phyloP scores from a whole-genome alignment of 441 rosid species.

The Arabidopsis lyrata region DNA sequence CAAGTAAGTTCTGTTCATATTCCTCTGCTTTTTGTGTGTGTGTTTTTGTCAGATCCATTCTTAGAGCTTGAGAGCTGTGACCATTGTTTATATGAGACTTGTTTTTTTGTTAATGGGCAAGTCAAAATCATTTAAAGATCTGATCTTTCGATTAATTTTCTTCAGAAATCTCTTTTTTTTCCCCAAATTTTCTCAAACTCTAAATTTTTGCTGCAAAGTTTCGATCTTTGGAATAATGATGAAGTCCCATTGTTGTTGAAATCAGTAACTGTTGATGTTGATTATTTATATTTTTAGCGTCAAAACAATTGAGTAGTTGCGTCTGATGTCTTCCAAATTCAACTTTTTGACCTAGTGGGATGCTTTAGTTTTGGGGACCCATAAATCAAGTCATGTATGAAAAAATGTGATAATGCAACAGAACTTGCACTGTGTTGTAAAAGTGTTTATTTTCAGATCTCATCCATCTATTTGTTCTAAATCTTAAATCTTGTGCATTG shows the following conservation, averaged over 20 bases:
- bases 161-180: neutral
- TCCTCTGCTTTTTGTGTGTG: slow-evolving; percentile 4
- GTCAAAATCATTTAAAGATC: slow-evolving; percentile 15
- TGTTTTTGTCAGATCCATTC: slow-evolving; percentile 34
- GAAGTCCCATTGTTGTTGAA: neutral
- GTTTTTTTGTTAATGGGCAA: slow-evolving; percentile 26
- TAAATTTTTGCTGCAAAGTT: neutral
- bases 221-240: slow-evolving; percentile 31
- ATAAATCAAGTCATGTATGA: slow-evolving; percentile 13
- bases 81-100: slow-evolving; percentile 8
- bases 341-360: slow-evolving; percentile 46
- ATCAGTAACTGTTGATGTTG: slow-evolving; percentile 9
- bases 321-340: slow-evolving; percentile 36
- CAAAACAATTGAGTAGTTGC: slow-evolving; percentile 42
- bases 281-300: slow-evolving; percentile 26
- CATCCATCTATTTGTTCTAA: slow-evolving; percentile 9
- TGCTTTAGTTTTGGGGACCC: slow-evolving; percentile 45
- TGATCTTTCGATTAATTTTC: slow-evolving; percentile 19
- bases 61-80: neutral
- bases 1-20: slow-evolving; percentile 34
- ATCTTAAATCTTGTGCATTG: slow-evolving; percentile 1
- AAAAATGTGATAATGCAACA: slow-evolving; percentile 20
- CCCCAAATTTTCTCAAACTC: neutral
- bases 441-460: slow-evolving; percentile 39
- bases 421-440: slow-evolving; percentile 30